A percentile compares a stretch with the other conserved stretches of the same genome.
phyloP scores from a whole-genome alignment of 2,329 filamentous ascomycete genomes.

The Epichloe brachyelytri region DNA sequence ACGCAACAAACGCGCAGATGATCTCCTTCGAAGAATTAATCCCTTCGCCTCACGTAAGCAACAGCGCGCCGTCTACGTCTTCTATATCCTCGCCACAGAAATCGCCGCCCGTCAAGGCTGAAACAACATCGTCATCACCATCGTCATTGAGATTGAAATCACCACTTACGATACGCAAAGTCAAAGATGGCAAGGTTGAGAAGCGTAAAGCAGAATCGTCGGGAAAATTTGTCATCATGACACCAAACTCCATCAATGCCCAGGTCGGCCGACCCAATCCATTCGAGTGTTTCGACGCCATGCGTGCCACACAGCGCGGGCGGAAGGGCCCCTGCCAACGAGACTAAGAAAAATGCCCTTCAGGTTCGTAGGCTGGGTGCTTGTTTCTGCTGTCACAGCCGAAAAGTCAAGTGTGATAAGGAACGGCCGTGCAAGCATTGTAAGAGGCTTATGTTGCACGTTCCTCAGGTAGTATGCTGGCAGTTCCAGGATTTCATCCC shows the following conservation, averaged over 20 bases:
- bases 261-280: constrained; percentile 36
- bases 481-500: constrained; percentile 42
- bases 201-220: constrained; percentile 15
- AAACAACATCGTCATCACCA: constrained; percentile 5
- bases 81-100: constrained; percentile 17
- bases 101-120: constrained; percentile 17
- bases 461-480: constrained; percentile 46
- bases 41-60: constrained; percentile 15
- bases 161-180: constrained; percentile 27
- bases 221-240: constrained; percentile 42
- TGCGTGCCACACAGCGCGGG: constrained; percentile 39
- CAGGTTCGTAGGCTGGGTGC: constrained; percentile 41
- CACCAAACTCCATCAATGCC: constrained; percentile 39
- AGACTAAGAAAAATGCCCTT: constrained; percentile 41
- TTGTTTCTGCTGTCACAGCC: constrained; percentile 46
- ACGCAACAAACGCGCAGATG: constrained; percentile 17
- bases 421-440: constrained; percentile 44
- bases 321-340: constrained; percentile 42
- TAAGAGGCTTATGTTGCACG: constrained; percentile 34
- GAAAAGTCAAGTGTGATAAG: constrained; percentile 46
- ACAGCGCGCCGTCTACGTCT: constrained; percentile 9
- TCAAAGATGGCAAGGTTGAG: constrained; percentile 25
- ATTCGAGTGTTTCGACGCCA: constrained; percentile 42
- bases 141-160: constrained; percentile 10
- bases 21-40: constrained; percentile 28